phyloP scores from a whole-genome alignment of 192 early-diverging fungal species.

The Phlyctochytrium bullatum region DNA sequence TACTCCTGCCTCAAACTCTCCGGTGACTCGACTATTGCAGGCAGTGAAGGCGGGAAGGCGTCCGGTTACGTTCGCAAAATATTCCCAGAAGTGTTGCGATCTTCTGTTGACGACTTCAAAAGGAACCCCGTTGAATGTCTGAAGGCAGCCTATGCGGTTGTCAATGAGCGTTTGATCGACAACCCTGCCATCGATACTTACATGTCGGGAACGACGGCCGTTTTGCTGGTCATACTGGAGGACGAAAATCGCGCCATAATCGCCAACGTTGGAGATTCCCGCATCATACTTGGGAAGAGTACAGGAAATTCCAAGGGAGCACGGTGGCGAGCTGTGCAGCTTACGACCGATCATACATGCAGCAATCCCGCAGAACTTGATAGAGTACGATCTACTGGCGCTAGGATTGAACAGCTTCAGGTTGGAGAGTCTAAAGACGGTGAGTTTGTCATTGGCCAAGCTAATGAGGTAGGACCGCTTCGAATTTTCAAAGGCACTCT shows the following conservation, averaged over 20 bases:
- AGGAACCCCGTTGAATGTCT: constrained; percentile 31
- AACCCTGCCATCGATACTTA: constrained; percentile 45
- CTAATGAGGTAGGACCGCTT: constrained; percentile 49
- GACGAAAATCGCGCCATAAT: constrained; percentile 28
- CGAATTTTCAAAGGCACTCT: constrained; percentile 56
- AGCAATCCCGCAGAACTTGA: constrained; percentile 26
- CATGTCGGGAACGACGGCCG: constrained; percentile 53
- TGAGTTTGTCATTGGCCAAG: not conserved
- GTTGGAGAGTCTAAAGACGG: constrained; percentile 19
- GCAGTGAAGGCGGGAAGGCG: constrained; percentile 41
- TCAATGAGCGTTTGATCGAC: constrained; percentile 28
- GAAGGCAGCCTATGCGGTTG: constrained; percentile 28
- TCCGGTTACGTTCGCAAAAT: constrained; percentile 24
- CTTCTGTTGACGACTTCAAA: constrained; percentile 10
- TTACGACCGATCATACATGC: constrained; percentile 49
- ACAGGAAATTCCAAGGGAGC: not conserved
- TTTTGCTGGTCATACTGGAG: constrained; percentile 28
- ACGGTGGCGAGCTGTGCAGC: constrained; percentile 2
- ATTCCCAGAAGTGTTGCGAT: constrained; percentile 29
- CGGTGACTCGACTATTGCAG: constrained; percentile 6
- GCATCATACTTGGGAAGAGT: constrained; percentile 32
- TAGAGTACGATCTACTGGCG: constrained; percentile 33
- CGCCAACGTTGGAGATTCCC: constrained; percentile 48
- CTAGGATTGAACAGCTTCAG: constrained; percentile 41
- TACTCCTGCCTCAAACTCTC: no score